Percentiles rank a stretch among this genome's conserved stretches.
These are phyloP conservation scores for Emergomyces africanus DNA, from an alignment of 2,329 filamentous ascomycete genomes.

Conservation along the genomic window DNA sequence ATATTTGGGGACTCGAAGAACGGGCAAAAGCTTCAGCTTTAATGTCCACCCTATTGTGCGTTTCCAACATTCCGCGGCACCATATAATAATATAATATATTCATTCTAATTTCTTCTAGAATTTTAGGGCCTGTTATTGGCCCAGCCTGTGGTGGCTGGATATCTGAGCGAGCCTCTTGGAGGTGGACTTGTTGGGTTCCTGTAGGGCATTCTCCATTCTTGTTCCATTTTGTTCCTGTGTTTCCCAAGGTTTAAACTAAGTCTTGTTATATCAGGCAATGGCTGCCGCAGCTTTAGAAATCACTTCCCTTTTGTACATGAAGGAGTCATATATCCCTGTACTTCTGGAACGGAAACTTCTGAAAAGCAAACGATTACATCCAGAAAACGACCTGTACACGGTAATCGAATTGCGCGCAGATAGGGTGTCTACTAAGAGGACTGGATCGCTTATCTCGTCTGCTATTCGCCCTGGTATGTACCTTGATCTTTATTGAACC, in stretches of 20 bases:
- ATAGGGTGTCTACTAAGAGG: not conserved
- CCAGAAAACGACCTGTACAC: conserved; percentile 1
- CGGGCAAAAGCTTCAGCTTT: conserved; percentile 1
- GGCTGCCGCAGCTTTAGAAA: not conserved
- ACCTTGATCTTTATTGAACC: not conserved
- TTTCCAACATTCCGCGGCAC: not conserved
- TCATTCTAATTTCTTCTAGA: not conserved
- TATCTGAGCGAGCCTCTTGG: conserved; percentile 3
- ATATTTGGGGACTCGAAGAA: conserved; percentile 2
- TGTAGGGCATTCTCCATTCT: not conserved
- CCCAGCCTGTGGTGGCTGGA: conserved; percentile 3
- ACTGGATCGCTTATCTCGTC: not conserved
- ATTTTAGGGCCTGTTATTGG: conserved; percentile 1
- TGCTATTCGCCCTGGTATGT: not conserved
- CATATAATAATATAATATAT: not conserved
- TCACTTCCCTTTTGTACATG: not conserved
- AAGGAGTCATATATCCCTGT: conserved; percentile 1
- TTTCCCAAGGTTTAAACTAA: not conserved
- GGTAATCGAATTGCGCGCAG: not conserved
- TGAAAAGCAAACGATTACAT: not conserved
- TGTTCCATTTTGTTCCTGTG: not conserved
- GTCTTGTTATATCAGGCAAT: not conserved
- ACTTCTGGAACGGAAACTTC: conserved; percentile 2
- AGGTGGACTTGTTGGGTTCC: conserved; percentile 5
- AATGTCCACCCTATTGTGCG: not conserved